Base-by-base conservation (phyloP, 1,284 basidiomycete species). In the Exobasidium cylindrosporum region DNA sequence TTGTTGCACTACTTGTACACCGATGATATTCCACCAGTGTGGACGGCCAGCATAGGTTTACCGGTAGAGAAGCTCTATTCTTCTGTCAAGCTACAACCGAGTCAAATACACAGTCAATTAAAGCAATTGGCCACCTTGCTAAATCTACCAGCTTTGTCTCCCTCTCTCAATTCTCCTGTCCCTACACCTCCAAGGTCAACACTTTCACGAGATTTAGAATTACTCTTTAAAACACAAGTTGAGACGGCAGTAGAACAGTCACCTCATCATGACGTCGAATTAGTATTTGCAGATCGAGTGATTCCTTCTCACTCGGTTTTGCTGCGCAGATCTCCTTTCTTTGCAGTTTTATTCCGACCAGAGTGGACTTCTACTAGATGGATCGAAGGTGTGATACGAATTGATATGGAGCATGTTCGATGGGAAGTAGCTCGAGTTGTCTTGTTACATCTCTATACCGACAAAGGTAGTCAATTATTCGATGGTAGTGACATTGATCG, bases 1-100 rank as follows among this genome's bases (percentile, higher is more conserved):
- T 82, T 97, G 4, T 78, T 96, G 17, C 85, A 88, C 53, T 97
- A 95, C 76, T 78, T 97, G 11, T 97, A 97, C 81, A 86, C 90
- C 1, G 94, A 97, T 78, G 85, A 88, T 29, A 79, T 94, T 0
- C 84, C 90, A 5, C 86, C 91, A 0, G 77, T 95, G 4, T 96
- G 92, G 91, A 93, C 97, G 73, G 83, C 84, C 11, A 87, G 92
- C 11, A 83, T 97, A 10, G 82, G 83, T 1, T 74, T 82, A 0
- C 80, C 82, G 1, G 81, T 89, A 1, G 82, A 83, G 49, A 75
- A 75, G 3, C 78, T 82, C 4, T 80, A 85, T 17, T 70, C 70
- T 1, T 81, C 84, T 52, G 83, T 92, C 57, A 89, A 88, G 79
- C 66, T 80, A 7, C 88, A 94, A 60, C 81, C 91, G 1, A 82